phyloP scores from a whole-genome alignment of 1,284 basidiomycete genomes.

The Cutaneotrichosporon dermatis region DNA sequence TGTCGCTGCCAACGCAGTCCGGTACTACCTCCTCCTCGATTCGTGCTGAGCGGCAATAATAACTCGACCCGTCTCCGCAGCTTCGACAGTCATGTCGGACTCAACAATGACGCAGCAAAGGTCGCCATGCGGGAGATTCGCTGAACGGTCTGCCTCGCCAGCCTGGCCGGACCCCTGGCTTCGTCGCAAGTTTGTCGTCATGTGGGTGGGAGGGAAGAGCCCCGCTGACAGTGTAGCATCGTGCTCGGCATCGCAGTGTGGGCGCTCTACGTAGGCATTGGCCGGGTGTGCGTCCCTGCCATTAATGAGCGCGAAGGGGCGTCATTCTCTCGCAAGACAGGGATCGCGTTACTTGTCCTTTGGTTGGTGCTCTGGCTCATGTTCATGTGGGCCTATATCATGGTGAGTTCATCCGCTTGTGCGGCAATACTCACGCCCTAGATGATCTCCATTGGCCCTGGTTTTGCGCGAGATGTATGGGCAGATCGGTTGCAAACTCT shows the following conservation, averaged over 20 bases:
- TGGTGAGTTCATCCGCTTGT: conserved; percentile 50
- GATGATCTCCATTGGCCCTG: conserved; percentile 63
- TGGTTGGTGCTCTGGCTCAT: conserved; percentile 62
- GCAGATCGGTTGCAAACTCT: neutral
- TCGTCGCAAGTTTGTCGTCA: conserved; percentile 27
- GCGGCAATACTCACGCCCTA: conserved; percentile 6
- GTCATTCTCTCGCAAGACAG: conserved; percentile 53
- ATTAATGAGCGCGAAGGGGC: conserved; percentile 52
- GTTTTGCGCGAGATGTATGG: conserved; percentile 63
- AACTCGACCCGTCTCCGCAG: too few species aligned
- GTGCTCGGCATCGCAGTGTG: conserved; percentile 35
- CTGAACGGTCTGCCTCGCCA: neutral
- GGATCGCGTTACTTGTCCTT: conserved; percentile 58
- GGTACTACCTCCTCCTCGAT: too few species aligned
- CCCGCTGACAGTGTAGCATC: conserved; percentile 20
- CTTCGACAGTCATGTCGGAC: too few species aligned
- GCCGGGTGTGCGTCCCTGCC: conserved; percentile 61
- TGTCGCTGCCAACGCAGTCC: too few species aligned
- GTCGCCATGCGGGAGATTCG: neutral
- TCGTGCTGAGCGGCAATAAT: too few species aligned
- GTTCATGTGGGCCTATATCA: conserved; percentile 66
- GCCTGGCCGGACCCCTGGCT: conserved; percentile 21
- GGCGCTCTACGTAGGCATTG: conserved; percentile 65
- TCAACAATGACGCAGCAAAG: too few species aligned
- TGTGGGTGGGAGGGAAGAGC: conserved; percentile 17